Evolutionary conservation across 192 early-diverging fungal species (phyloP).

Genomic region (Coemansia aciculifera): DNA sequence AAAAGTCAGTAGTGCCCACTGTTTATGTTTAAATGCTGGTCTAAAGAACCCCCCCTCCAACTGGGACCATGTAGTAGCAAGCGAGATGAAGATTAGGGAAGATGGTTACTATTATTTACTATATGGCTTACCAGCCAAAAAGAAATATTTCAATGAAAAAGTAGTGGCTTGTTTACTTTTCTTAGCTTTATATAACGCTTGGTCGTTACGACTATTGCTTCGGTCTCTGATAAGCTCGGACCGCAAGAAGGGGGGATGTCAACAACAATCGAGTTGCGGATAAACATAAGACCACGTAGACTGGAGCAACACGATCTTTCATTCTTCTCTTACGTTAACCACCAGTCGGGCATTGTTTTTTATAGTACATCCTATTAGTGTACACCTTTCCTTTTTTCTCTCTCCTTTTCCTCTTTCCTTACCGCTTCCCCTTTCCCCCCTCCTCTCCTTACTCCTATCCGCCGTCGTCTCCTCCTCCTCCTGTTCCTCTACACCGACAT

Average conservation of each 20-base stretch:
- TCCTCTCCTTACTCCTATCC: background rate
- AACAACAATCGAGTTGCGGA: conserved; percentile 10
- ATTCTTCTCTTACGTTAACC: background rate
- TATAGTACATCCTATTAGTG: background rate
- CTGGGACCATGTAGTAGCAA: background rate
- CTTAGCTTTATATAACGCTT: background rate
- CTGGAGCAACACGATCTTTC: background rate
- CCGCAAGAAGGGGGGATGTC: background rate
- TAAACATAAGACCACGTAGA: conserved; percentile 5
- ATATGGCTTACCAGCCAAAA: background rate
- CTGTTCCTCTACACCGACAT: conserved; percentile 4
- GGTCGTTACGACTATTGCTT: background rate
- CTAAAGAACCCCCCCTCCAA: background rate
- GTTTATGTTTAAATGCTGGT: background rate
- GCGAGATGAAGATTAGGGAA: background rate
- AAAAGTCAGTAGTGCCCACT: background rate
- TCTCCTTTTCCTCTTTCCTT: background rate
- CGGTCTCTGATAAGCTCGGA: background rate
- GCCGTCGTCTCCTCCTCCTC: background rate
- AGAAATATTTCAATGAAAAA: background rate
- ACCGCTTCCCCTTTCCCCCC: background rate
- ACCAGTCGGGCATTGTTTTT: conserved; percentile 5
- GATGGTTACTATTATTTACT: conserved; percentile 4
- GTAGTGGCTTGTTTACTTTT: conserved; percentile 3
- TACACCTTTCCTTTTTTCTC: background rate